Evolutionary conservation across 2,329 filamentous ascomycete genomes (phyloP).

Genomic region (Fusarium sororula): DNA sequence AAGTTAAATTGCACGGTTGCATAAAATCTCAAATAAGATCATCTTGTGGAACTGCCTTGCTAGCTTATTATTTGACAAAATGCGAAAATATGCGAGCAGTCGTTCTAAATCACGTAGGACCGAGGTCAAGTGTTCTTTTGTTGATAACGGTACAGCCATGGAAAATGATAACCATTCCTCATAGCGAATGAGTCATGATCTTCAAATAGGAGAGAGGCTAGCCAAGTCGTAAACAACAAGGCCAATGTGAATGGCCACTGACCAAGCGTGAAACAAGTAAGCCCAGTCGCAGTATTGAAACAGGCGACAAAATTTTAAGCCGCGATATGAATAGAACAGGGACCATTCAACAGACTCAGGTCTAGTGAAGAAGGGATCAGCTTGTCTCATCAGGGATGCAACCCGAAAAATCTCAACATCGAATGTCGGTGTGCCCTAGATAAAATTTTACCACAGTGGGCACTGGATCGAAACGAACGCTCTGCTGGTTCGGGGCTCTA

Average conservation of each 20-base stretch:
- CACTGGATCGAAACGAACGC: constrained; percentile 8
- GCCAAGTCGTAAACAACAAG: not conserved
- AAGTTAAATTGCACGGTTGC: constrained; percentile 26
- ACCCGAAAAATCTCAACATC: constrained; percentile 14
- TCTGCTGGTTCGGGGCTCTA: constrained; percentile 13
- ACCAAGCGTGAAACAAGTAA: constrained; percentile 10
- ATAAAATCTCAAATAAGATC: constrained; percentile 35
- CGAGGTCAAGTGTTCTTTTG: not conserved
- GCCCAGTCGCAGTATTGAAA: constrained; percentile 8
- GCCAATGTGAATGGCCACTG: constrained; percentile 3
- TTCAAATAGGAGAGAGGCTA: constrained; percentile 5
- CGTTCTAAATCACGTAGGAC: not conserved
- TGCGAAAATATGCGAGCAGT: constrained; percentile 16
- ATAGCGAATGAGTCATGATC: not conserved
- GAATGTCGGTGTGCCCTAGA: constrained; percentile 32
- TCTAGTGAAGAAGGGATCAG: constrained; percentile 29
- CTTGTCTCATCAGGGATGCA: constrained; percentile 25
- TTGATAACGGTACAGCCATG: not conserved
- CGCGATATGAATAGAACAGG: constrained; percentile 30
- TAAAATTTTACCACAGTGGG: not conserved
- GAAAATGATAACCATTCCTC: constrained; percentile 1
- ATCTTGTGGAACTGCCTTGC: constrained; percentile 32
- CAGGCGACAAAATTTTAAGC: constrained; percentile 9
- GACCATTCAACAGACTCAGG: constrained; percentile 29
- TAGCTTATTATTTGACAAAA: constrained; percentile 33